Evolutionary conservation across 371 early-diverging fungal genomes (phyloP).

Genomic region (Apophysomyces ossiformis): DNA sequence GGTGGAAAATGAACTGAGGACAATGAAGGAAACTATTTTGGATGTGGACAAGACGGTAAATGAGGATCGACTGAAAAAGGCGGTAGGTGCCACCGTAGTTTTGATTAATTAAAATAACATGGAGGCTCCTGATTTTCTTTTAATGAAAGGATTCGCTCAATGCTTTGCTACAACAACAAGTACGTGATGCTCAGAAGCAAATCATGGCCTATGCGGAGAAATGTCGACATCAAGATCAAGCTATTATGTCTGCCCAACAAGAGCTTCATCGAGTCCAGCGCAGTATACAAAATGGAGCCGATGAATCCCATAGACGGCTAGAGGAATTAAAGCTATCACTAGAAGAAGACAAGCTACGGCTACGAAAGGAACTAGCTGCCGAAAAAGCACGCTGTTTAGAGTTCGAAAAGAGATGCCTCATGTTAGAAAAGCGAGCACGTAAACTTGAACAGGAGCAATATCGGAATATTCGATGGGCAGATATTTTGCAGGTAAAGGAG

Average conservation of each 20-base stretch:
- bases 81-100: conserved; percentile 12
- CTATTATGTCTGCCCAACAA: conserved; percentile 26
- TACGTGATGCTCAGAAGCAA: conserved; percentile 27
- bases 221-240: conserved; percentile 32
- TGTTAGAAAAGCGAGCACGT: conserved; percentile 15
- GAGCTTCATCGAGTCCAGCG: conserved; percentile 23
- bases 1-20: conserved; percentile 37
- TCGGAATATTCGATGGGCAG: neutral
- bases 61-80: conserved; percentile 19
- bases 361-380: conserved; percentile 18
- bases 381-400: conserved; percentile 25
- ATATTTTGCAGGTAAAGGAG: conserved; percentile 24
- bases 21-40: conserved; percentile 29
- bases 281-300: conserved; percentile 13
- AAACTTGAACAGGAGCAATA: conserved; percentile 1
- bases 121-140: neutral
- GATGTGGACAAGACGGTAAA: conserved; percentile 27
- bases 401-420: conserved; percentile 21
- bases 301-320: conserved; percentile 8
- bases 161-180: conserved; percentile 21
- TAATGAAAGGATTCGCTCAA: conserved; percentile 23
- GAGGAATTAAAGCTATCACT: conserved; percentile 17
- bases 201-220: conserved; percentile 29
- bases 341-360: conserved; percentile 20
- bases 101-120: neutral